Conservation (phyloP, 768 basidiomycete species). For the Rhodotorula graminis region DNA sequence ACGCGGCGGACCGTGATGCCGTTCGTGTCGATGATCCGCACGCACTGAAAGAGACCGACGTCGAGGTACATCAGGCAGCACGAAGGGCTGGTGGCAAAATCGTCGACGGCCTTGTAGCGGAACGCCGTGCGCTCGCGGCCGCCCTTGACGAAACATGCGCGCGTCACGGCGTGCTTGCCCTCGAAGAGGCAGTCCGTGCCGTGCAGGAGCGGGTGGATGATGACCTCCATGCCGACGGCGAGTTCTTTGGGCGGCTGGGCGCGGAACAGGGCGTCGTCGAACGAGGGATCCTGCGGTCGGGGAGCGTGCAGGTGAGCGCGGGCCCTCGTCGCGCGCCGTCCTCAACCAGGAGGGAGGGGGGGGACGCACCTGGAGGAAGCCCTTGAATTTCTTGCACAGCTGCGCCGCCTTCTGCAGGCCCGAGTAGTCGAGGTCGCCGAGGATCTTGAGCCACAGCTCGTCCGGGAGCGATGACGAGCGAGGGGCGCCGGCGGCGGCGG, state of each 20-base stretch:
- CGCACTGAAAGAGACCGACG: no score
- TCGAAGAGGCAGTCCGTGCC: neutral
- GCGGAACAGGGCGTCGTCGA: neutral
- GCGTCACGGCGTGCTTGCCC: neutral
- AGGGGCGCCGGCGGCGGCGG: no score
- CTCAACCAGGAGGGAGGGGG: no score
- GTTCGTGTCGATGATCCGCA: no score
- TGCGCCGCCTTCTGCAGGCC: neutral
- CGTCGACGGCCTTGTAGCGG: neutral
- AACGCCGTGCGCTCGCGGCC: neutral
- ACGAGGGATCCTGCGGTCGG: neutral
- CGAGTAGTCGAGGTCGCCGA: neutral
- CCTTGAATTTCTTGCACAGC: neutral
- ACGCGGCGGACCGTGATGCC: no score
- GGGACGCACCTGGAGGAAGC: neutral
- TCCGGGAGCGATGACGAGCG: neutral
- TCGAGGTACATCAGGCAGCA: neutral
- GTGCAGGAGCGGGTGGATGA: neutral
- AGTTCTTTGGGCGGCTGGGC: neutral
- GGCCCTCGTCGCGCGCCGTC: no score
- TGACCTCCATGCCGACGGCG: neutral
- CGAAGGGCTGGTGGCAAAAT: neutral
- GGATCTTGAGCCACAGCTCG: neutral
- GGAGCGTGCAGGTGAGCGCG: neutral
- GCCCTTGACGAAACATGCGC: neutral